phyloP scores from a whole-genome alignment of 345 rosid genomes.

The Toxicodendron radicans region DNA sequence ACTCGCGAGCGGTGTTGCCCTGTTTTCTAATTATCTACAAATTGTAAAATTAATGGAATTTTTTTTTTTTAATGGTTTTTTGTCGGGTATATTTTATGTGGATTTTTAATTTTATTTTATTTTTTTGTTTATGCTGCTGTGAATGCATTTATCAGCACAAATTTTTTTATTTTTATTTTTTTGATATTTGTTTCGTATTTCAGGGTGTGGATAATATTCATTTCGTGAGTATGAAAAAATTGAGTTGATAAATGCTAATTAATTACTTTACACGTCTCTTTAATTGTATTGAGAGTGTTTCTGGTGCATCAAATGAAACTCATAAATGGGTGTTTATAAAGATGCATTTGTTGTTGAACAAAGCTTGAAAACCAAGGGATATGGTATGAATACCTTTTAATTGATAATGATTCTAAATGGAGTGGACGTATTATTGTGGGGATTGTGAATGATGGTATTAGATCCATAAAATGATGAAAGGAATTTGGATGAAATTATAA shows the following conservation, averaged over 20 bases:
- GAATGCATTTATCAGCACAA: constrained; percentile 7
- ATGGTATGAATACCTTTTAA: too few species aligned
- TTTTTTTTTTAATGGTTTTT: neutral
- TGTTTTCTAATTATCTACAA: constrained; percentile 93
- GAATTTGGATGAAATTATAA: too few species aligned
- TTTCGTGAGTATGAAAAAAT: constrained; percentile 35
- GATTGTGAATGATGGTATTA: too few species aligned
- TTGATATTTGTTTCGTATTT: neutral
- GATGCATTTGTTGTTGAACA: neutral
- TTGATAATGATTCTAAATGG: too few species aligned
- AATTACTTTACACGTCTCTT: neutral
- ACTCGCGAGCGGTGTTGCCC: constrained; percentile 86
- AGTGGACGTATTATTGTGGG: too few species aligned
- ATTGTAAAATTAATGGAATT: constrained; percentile 53
- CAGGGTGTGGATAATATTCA: neutral
- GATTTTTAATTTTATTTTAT: constrained; percentile 15
- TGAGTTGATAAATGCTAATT: constrained; percentile 57
- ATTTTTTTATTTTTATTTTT: constrained; percentile 6
- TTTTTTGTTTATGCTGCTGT: constrained; percentile 9
- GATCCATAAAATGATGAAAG: too few species aligned
- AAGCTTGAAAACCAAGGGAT: neutral
- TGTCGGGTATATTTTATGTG: neutral
- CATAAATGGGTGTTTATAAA: neutral
- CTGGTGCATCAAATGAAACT: neutral
- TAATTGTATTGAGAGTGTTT: neutral